Evolutionary conservation across 768 basidiomycete species (phyloP).

Genomic region (Nidularia pulvinata): DNA sequence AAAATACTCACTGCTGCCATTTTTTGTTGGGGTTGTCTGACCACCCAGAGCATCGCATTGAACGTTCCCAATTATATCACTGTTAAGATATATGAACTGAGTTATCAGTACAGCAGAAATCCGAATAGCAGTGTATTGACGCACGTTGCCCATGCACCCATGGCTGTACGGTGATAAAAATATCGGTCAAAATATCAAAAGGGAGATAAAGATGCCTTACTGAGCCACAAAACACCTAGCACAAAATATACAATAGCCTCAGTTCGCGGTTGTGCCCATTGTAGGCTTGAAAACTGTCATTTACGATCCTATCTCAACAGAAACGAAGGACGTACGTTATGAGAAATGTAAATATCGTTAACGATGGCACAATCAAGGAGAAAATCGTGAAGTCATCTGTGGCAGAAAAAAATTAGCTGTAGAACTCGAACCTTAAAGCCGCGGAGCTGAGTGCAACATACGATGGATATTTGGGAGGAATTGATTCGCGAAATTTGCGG

Average conservation of each 20-base stretch:
- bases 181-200: background rate
- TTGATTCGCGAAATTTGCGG: conserved; percentile 62
- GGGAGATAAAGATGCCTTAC: conserved; percentile 36
- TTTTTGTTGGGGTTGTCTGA: conserved; percentile 44
- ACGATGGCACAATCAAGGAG: conserved; percentile 60
- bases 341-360: conserved; percentile 65
- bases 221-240: conserved; percentile 66
- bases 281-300: conserved; percentile 40
- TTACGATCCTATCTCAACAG: background rate
- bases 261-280: conserved; percentile 68
- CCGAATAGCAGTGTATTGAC: conserved; percentile 10
- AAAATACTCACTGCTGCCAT: conserved; percentile 47
- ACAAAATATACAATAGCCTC: conserved; percentile 58
- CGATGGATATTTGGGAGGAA: conserved; percentile 70
- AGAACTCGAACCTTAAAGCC: too few species aligned
- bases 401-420: background rate
- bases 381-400: conserved; percentile 75
- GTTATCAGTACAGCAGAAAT: conserved; percentile 1
- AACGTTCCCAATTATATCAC: conserved; percentile 67
- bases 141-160: conserved; percentile 78
- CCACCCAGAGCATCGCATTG: conserved; percentile 57
- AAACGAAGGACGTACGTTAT: conserved; percentile 42
- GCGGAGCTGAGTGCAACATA: conserved; percentile 23
- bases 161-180: conserved; percentile 35
- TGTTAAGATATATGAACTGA: conserved; percentile 16